A percentile compares a stretch with the other conserved stretches of the same genome.
Evolutionary conservation across 2,329 filamentous ascomycete species (phyloP).

Genomic region (Parascedosporium putredinis): DNA sequence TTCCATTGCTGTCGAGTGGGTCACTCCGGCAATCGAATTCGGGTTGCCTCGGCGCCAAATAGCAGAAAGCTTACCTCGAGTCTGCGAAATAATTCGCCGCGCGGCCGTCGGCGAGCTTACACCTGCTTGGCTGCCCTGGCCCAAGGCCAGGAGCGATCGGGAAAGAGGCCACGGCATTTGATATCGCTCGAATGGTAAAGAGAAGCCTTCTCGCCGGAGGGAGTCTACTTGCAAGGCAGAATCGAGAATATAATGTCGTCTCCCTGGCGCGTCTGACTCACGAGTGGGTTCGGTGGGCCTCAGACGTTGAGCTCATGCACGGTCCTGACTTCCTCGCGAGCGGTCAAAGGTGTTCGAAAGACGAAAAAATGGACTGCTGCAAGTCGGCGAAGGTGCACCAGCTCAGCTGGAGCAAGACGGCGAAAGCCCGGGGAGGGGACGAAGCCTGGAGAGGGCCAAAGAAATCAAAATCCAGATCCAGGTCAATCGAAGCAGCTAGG

Average conservation of each 20-base stretch:
- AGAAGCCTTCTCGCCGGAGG: not conserved
- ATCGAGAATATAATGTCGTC: not conserved
- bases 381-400: not conserved
- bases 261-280: constrained; percentile 1
- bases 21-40: not conserved
- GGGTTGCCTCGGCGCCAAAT: not conserved
- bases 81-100: not conserved
- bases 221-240: not conserved
- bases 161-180: constrained; percentile 6
- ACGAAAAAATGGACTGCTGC: constrained; percentile 1
- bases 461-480: not conserved
- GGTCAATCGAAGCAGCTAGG: not conserved
- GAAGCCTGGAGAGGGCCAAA: not conserved
- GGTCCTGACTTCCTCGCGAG: not conserved
- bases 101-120: constrained; percentile 6
- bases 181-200: not conserved
- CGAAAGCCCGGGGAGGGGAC: not conserved
- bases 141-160: constrained; percentile 6
- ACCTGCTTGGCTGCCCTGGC: constrained; percentile 4
- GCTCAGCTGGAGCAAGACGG: constrained; percentile 7
- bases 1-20: not conserved
- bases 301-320: not conserved
- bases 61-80: constrained; percentile 5
- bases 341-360: not conserved
- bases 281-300: not conserved